Base-by-base conservation (phyloP, 768 basidiomycete genomes). In the Hortiboletus campestris region DNA sequence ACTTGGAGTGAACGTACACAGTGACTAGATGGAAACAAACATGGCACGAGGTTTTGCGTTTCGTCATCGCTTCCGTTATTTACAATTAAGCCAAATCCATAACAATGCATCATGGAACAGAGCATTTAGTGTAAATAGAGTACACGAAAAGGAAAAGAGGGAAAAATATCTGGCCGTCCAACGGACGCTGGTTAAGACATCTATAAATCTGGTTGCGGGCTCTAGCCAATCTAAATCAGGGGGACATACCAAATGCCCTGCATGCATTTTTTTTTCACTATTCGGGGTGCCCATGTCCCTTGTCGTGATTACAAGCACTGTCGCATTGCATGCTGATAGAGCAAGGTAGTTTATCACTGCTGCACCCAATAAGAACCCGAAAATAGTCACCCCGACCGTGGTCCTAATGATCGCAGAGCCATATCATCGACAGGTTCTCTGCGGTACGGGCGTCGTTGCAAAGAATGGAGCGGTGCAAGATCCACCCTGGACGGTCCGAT, bases 401-500 rank as follows among this genome's bases (percentile, higher is more conserved):
- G 70, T 38, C 71, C 68, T 43, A 84, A 72, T 49, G 79, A 67
- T 38, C 86, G 76, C 62, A 89, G 66, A 38, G 80, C 78, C 56
- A 76, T 78, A 60, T 89, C 88, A 67, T 89, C 88, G 29, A 76
- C 62, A 25, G 82, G 83, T 52, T 84, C 77, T 53, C 88, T 78
- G 46, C 79, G 75, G 52, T 85, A 88, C 8, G 81, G 79, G 59
- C 82, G 81, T 41, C 84, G 78, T 43, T 75, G 77, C 52, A 87
- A 72, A 19, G 80, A 72, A 50, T 80, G 73, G 46, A 89, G 74
- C 14, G 87, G 85, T 8, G 82, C 84, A 16, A 89, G 77, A 55
- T 77, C 78, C 35, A 76, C 70, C 34, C 72, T 67, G 16, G 64
- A 58, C 4, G 70, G 56, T 52, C 70, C 70, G 14, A 63, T 60